phyloP scores from a whole-genome alignment of 441 rosid species.

The Gossypium lobatum region DNA sequence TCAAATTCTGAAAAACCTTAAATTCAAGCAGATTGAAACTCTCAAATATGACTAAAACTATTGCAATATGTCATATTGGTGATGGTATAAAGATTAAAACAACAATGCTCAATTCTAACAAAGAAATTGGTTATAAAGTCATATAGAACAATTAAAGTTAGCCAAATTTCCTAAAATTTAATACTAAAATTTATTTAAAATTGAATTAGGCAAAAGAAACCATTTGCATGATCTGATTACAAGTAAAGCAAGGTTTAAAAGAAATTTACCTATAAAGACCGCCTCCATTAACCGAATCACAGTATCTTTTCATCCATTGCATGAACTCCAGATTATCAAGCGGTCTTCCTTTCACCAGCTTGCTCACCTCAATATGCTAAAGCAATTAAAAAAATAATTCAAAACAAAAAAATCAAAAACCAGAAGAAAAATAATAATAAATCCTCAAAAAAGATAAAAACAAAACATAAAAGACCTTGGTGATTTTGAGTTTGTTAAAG shows the following conservation, averaged over 20 bases:
- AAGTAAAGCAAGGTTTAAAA: not conserved
- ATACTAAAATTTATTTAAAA: not conserved
- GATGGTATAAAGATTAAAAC: not conserved
- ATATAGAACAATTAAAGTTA: not conserved
- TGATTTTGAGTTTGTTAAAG: conserved; percentile 85
- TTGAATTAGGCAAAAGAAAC: not conserved
- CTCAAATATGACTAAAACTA: not conserved
- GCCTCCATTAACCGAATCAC: conserved; percentile 76
- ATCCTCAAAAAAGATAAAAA: not conserved
- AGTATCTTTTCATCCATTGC: conserved; percentile 97
- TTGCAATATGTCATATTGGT: not conserved
- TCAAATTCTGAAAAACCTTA: not conserved
- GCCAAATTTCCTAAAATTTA: not conserved
- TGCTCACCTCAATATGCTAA: conserved; percentile 83
- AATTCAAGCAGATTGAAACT: not conserved
- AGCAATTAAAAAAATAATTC: not conserved
- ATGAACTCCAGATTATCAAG: conserved; percentile 94
- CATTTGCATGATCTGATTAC: not conserved
- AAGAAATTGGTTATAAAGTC: not conserved
- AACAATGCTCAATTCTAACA: not conserved
- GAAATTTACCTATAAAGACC: conserved; percentile 38
- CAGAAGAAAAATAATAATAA: not conserved
- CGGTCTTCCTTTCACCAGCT: conserved; percentile 85
- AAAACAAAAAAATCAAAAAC: not conserved
- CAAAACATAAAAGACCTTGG: conserved; percentile 49